Conservation (phyloP, 2,329 filamentous ascomycete species). For the Sporothrix globosa region DNA sequence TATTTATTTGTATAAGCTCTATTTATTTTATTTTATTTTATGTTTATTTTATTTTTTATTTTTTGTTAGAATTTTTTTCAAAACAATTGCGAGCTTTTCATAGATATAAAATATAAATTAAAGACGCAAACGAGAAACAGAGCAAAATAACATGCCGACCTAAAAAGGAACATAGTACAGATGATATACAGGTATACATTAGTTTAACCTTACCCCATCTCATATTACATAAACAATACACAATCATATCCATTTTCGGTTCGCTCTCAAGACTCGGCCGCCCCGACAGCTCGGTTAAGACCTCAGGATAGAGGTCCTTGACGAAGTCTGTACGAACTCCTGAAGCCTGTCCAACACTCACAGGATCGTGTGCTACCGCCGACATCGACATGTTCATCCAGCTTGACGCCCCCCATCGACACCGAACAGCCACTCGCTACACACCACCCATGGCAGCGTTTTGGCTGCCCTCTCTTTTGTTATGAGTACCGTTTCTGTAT, state of each 20-base stretch:
- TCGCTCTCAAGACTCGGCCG: not conserved
- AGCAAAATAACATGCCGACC: too few species aligned
- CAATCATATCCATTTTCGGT: too few species aligned
- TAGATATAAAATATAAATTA: too few species aligned
- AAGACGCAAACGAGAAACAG: too few species aligned
- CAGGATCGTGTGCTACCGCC: constrained; percentile 4
- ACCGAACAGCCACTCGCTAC: constrained; percentile 19
- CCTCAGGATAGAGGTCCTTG: not conserved
- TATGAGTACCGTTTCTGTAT: not conserved
- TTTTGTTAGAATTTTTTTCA: too few species aligned
- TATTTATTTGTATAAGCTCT: too few species aligned
- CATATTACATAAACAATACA: not conserved
- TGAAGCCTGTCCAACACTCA: not conserved
- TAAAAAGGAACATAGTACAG: too few species aligned
- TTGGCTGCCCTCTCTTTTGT: not conserved
- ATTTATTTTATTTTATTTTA: too few species aligned
- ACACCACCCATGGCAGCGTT: not conserved
- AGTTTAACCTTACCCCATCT: not conserved
- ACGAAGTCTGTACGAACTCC: not conserved
- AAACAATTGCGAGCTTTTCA: too few species aligned
- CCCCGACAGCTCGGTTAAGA: constrained; percentile 14
- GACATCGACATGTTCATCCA: not conserved
- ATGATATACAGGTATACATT: too few species aligned
- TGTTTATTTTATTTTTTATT: too few species aligned
- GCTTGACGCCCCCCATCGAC: not conserved